These are phyloP conservation scores for Apiotrichum sp. DNA, from an alignment of 1,284 basidiomycete genomes.

Conservation along the genomic window DNA sequence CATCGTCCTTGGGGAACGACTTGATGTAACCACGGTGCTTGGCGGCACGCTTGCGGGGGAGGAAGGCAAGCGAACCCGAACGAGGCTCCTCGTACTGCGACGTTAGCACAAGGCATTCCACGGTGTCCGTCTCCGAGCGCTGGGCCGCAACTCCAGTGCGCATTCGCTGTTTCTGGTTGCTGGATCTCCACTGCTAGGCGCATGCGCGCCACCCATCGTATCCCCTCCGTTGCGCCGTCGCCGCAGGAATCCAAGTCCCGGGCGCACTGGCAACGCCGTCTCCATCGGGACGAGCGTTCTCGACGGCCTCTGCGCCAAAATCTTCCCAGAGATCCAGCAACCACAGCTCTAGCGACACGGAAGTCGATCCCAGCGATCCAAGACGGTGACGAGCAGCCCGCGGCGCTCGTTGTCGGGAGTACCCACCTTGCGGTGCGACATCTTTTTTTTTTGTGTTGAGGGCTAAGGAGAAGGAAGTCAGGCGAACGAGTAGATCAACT, in stretches of 20 bases:
- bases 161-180: no score
- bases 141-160: no score
- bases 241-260: no score
- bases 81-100: constrained; percentile 86
- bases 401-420: not conserved
- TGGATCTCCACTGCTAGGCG: no score
- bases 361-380: not conserved
- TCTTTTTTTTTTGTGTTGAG: constrained; percentile 25
- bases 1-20: constrained; percentile 99
- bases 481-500: no score
- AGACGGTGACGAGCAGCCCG: not conserved
- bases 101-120: no score
- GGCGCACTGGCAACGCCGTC: no score
- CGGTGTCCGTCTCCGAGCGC: no score
- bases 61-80: constrained; percentile 73
- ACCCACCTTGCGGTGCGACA: constrained; percentile 45
- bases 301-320: no score
- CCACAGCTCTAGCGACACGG: not conserved
- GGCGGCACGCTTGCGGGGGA: constrained; percentile 89
- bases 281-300: no score
- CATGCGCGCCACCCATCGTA: no score
- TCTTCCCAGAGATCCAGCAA: not conserved
- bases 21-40: constrained; percentile 97
- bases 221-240: no score
- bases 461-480: constrained; percentile 2